Evolutionary conservation across 768 basidiomycete genomes (phyloP).

Genomic region (Lactarius sanguifluus): DNA sequence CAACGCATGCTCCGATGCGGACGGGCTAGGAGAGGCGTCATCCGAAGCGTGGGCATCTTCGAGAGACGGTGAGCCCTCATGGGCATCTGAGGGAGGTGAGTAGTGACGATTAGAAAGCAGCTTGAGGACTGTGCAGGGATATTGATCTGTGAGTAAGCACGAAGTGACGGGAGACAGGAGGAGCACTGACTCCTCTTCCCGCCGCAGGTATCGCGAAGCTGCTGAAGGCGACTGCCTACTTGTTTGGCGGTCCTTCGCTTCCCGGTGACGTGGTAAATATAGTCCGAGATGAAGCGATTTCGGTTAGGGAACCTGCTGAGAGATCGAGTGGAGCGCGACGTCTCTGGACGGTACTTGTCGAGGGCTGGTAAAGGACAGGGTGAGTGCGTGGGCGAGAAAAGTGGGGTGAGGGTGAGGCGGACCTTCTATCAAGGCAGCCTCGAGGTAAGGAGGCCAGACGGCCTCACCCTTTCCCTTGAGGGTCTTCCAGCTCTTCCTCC

Average conservation of each 20-base stretch:
- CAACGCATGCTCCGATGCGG: slow-evolving; percentile 24
- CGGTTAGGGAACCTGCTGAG: slow-evolving; percentile 76
- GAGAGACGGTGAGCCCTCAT: slow-evolving; percentile 23
- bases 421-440: slow-evolving; percentile 78
- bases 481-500: slow-evolving; percentile 76
- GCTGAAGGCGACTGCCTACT: slow-evolving; percentile 78
- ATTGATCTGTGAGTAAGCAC: slow-evolving; percentile 17
- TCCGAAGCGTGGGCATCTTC: slow-evolving; percentile 25
- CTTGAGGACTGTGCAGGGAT: slow-evolving; percentile 30
- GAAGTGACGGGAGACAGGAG: slow-evolving; percentile 23
- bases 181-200: slow-evolving; percentile 63
- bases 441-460: slow-evolving; percentile 79
- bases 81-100: slow-evolving; percentile 20
- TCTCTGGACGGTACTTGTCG: slow-evolving; percentile 67
- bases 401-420: slow-evolving; percentile 22
- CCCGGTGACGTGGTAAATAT: slow-evolving; percentile 68
- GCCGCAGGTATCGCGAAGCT: slow-evolving; percentile 70
- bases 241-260: slow-evolving; percentile 73
- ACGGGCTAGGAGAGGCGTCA: slow-evolving; percentile 20
- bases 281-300: slow-evolving; percentile 78
- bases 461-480: slow-evolving; percentile 64
- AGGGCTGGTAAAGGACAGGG: slow-evolving; percentile 46
- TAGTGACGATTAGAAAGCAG: slow-evolving; percentile 28
- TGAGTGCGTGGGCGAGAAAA: slow-evolving; percentile 23
- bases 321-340: slow-evolving; percentile 69